Conservation (phyloP, 2,329 filamentous ascomycete species). For the Claviceps sp. region DNA sequence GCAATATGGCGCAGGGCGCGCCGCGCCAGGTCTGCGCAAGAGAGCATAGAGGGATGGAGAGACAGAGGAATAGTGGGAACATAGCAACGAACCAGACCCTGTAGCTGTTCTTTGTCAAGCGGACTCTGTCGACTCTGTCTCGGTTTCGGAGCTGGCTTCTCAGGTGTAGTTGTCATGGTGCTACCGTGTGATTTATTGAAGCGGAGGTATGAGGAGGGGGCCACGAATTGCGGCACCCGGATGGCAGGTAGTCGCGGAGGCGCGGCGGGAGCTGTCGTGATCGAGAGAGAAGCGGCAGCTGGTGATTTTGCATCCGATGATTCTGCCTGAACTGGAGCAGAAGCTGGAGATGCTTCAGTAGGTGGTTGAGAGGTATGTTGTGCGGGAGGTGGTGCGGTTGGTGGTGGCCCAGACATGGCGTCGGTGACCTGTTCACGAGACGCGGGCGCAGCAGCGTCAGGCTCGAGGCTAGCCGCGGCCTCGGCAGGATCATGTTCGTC, state of each 20-base stretch:
- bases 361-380: conserved; percentile 1
- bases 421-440: conserved; percentile 9
- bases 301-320: neutral
- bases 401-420: conserved; percentile 6
- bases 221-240: conserved; percentile 40
- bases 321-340: neutral
- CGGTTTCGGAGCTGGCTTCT: conserved; percentile 8
- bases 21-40: neutral
- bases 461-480: conserved; percentile 5
- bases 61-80: neutral
- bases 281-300: neutral
- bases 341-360: neutral
- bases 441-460: conserved; percentile 1
- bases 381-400: conserved; percentile 3
- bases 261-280: neutral
- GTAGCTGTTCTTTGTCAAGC: conserved; percentile 63
- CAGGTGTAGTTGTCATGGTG: conserved; percentile 18
- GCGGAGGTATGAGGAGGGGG: conserved; percentile 45
- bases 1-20: neutral
- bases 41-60: neutral
- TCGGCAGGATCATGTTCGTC: conserved; percentile 6
- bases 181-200: conserved; percentile 21
- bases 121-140: conserved; percentile 31
- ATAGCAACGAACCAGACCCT: conserved; percentile 47
- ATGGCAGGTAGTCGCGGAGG: conserved; percentile 9